These are phyloP conservation scores for Lumnitzera littorea DNA, from an alignment of 345 rosid species.

Conservation along the genomic window DNA sequence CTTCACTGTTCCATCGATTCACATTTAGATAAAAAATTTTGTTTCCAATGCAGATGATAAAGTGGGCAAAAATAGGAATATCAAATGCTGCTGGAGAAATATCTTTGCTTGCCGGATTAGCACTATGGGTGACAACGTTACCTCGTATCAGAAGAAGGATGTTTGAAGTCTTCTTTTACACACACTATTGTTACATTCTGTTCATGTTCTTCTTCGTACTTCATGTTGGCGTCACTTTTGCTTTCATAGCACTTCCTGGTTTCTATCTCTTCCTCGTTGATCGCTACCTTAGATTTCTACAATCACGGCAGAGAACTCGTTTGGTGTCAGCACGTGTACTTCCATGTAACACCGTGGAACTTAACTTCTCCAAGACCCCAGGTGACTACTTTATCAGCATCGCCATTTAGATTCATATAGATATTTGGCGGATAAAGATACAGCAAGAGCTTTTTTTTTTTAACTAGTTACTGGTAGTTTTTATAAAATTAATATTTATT, in stretches of 20 bases:
- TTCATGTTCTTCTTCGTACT: slow-evolving; percentile 39
- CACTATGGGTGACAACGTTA: slow-evolving; percentile 38
- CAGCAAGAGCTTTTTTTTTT: no score
- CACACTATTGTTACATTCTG: slow-evolving; percentile 48
- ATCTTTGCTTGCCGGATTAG: slow-evolving; percentile 32
- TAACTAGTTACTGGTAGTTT: no score
- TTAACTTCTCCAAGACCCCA: slow-evolving; percentile 47
- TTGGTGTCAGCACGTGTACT: slow-evolving; percentile 36
- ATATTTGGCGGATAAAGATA: no score
- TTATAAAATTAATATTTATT: no score
- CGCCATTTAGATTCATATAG: no score
- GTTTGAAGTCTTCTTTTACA: slow-evolving; percentile 29
- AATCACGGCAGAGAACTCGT: slow-evolving; percentile 30
- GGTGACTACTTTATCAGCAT: slow-evolving; percentile 12
- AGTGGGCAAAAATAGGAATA: slow-evolving; percentile 31
- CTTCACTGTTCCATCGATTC: no score
- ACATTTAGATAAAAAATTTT: no score
- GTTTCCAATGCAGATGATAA: slow-evolving; percentile 18
- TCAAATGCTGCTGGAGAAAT: slow-evolving; percentile 51
- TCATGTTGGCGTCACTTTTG: slow-evolving; percentile 37
- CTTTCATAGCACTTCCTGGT: slow-evolving; percentile 45
- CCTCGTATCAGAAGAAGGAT: slow-evolving; percentile 31
- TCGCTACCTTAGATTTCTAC: slow-evolving; percentile 51
- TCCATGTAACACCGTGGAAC: slow-evolving; percentile 39
- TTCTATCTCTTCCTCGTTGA: slow-evolving; percentile 55